phyloP scores from a whole-genome alignment of 1,284 basidiomycete genomes.

The Mycena sp. region DNA sequence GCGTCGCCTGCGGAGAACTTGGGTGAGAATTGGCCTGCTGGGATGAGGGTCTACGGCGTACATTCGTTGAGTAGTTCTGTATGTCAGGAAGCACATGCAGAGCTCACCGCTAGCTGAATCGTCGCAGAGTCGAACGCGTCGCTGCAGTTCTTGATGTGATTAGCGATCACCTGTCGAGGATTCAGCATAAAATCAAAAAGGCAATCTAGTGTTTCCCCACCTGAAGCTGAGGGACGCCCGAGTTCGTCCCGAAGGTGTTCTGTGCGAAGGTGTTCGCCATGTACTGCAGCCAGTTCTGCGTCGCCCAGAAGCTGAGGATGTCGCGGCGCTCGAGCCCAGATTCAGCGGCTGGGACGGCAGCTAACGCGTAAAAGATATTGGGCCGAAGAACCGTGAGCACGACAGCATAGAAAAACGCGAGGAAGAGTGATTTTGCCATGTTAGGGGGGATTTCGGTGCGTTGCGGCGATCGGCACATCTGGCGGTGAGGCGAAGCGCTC shows the following conservation, averaged over 20 bases:
- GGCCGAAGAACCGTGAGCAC: not conserved
- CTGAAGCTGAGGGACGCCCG: not conserved
- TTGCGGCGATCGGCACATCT: too few relatives aligned
- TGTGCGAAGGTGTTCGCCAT: slow-evolving; percentile 3
- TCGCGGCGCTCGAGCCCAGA: not conserved
- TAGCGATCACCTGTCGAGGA: slow-evolving; percentile 9
- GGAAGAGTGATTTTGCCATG: too few relatives aligned
- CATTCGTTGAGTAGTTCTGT: not conserved
- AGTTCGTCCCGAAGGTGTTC: not conserved
- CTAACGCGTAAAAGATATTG: too few relatives aligned
- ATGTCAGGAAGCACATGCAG: not conserved
- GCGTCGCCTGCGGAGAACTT: not conserved
- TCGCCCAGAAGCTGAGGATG: slow-evolving; percentile 8
- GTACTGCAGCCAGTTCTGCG: slow-evolving; percentile 14
- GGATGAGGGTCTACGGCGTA: not conserved
- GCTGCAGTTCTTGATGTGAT: slow-evolving; percentile 18
- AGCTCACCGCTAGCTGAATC: not conserved
- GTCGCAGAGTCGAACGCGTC: slow-evolving; percentile 14
- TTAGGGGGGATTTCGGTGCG: too few relatives aligned
- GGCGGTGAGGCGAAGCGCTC: not conserved
- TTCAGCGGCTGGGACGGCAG: too few relatives aligned
- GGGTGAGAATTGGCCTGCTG: not conserved
- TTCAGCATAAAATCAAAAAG: too few relatives aligned
- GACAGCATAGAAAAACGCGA: too few relatives aligned
- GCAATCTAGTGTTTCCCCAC: too few relatives aligned